Conservation (phyloP, 306 rosid species). For the Cucurbita moschata region DNA sequence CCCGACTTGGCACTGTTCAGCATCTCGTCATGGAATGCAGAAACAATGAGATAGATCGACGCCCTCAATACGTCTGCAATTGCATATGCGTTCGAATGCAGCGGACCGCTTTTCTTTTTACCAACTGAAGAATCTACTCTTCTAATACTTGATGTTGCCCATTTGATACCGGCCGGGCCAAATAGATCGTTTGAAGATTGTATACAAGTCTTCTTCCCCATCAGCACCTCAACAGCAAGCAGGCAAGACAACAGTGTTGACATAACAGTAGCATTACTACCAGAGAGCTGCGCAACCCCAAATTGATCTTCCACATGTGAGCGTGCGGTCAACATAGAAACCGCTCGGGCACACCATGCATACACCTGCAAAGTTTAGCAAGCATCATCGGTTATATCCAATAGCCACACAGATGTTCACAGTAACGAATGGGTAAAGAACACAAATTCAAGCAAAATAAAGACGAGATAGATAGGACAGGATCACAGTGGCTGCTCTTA, state of each 20-base stretch:
- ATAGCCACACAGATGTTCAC: not conserved
- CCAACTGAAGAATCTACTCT: constrained; percentile 37
- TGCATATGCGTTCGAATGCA: constrained; percentile 68
- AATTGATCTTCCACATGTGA: constrained; percentile 62
- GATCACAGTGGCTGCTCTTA: too few species aligned
- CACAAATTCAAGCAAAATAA: too few species aligned
- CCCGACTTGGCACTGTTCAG: constrained; percentile 57
- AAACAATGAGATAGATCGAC: constrained; percentile 65
- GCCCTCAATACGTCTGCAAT: constrained; percentile 64
- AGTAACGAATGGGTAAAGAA: too few species aligned
- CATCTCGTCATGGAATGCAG: constrained; percentile 76
- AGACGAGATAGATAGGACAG: too few species aligned
- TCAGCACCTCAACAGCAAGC: constrained; percentile 70
- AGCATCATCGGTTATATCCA: not conserved
- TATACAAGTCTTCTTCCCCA: constrained; percentile 79
- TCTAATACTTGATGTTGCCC: constrained; percentile 51
- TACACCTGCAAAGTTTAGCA: constrained; percentile 31
- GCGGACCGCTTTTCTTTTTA: constrained; percentile 50
- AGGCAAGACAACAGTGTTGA: constrained; percentile 74
- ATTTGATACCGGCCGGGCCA: constrained; percentile 70
- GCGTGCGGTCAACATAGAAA: constrained; percentile 56
- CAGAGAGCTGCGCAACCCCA: constrained; percentile 84
- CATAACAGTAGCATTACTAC: constrained; percentile 66
- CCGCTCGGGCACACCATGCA: constrained; percentile 72
- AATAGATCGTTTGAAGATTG: constrained; percentile 42